Percentiles rank a stretch among this genome's conserved stretches.
Conservation (phyloP, 1,139 yeast genomes). For the Diutina siamensis region DNA sequence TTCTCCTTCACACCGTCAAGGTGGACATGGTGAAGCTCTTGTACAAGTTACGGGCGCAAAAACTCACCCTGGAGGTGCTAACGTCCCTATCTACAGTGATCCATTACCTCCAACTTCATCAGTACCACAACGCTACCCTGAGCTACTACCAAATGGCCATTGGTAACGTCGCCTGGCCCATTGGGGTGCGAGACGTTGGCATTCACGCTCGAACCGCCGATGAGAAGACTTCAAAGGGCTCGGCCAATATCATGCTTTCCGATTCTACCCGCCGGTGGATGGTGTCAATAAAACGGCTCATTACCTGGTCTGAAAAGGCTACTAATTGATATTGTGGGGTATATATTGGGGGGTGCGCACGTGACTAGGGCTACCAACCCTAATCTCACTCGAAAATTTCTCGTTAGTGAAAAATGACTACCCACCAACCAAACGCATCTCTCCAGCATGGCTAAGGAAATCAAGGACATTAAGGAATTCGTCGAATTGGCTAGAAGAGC, state of each 20-base stretch:
- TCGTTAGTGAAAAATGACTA: not conserved
- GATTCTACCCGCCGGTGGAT: conserved; percentile 73
- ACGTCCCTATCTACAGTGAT: conserved; percentile 51
- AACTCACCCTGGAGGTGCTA: conserved; percentile 32
- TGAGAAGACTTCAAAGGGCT: conserved; percentile 26
- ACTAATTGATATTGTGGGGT: too few species aligned
- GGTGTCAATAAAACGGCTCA: conserved; percentile 56
- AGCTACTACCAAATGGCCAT: conserved; percentile 67
- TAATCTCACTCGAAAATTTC: not conserved
- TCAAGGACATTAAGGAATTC: conserved; percentile 95
- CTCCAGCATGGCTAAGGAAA: conserved; percentile 35
- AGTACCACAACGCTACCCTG: conserved; percentile 50
- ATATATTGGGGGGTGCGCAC: too few species aligned
- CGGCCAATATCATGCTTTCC: conserved; percentile 70
- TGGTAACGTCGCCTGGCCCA: conserved; percentile 91
- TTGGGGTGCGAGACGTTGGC: conserved; percentile 71
- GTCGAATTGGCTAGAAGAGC: conserved; percentile 97
- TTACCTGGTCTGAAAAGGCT: conserved; percentile 30
- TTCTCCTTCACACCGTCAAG: conserved; percentile 42
- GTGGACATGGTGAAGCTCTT: conserved; percentile 49
- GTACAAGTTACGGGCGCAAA: conserved; percentile 40
- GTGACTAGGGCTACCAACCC: not conserved
- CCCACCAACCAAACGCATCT: not conserved
- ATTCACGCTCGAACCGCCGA: conserved; percentile 62
- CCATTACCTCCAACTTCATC: conserved; percentile 43